Base-by-base conservation (phyloP, 2,329 filamentous ascomycete genomes). In the Neobulgaria alba region DNA sequence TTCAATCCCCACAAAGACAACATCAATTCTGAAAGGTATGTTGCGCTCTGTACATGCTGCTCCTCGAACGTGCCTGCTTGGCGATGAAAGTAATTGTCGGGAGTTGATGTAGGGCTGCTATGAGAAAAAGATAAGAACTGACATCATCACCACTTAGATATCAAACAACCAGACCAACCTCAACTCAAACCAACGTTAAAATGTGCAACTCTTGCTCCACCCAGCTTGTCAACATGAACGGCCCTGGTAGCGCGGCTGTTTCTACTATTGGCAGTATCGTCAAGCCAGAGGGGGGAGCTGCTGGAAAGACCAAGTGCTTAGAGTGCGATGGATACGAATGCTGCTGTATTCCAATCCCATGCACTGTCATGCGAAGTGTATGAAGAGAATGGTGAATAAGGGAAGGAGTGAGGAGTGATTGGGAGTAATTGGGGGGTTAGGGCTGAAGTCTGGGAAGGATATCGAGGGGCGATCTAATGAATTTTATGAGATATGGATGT, bases 301-400 rank as follows among this genome's bases (percentile, higher is more conserved):
- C 61, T 21, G 62, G 61, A 31, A 65, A 67, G 55, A 68, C 67
- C 2, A 66, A 63, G 43, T 73, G 70, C 52, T 61, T 72, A 45
- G 64, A 71, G 51, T 72, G 69, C 49, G 69, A 66, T 47, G 69
- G 65, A 29, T 67, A 63, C 49, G 62, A 71, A 37, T 75, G 71
- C 56, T 76, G 72, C 57, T 76, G 72, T 54, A 72, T 75, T 43
- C 66, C 67, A 1, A 66, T 66, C 39, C 69, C 68, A 16, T 75
- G 72, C 48, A 64, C 61, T 7, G 64, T 75, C 29, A 67, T 75
- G 63, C 73, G 55, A 38, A 18, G 21, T 26, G 34, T 18, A 7
- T 7, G 7, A 12, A 7, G 23, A 12, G 23, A 7, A 26, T 26
- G 23, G 23, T 7, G 7, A 26, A 12, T 7, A 26, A 26, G 23